Conservation (phyloP, 1,284 basidiomycete genomes). For the Caloboletus inedulis region DNA sequence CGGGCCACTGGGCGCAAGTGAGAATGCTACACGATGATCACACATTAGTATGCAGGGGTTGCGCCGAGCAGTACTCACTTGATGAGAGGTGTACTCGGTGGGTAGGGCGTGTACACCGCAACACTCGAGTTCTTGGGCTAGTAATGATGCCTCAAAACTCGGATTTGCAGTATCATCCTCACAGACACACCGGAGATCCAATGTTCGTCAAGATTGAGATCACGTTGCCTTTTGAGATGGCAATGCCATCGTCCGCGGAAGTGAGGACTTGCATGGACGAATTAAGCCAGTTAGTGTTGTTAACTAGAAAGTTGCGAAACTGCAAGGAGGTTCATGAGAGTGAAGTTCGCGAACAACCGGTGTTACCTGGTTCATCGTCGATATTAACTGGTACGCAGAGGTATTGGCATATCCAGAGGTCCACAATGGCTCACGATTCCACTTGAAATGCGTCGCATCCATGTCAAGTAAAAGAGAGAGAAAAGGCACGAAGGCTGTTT, state of each 20-base stretch:
- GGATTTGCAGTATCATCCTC: not conserved
- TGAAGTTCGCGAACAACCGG: not conserved
- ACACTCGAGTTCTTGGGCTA: slow-evolving; percentile 57
- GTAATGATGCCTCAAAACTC: not conserved
- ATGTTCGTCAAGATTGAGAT: slow-evolving; percentile 75
- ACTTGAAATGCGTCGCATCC: slow-evolving; percentile 33
- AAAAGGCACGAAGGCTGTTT: slow-evolving; percentile 16
- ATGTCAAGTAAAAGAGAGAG: not conserved
- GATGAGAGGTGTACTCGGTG: slow-evolving; percentile 42
- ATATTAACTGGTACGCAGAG: slow-evolving; percentile 56
- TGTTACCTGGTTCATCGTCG: slow-evolving; percentile 58
- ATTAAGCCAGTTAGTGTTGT: slow-evolving; percentile 58
- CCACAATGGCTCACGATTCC: slow-evolving; percentile 80
- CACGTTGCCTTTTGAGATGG: slow-evolving; percentile 69
- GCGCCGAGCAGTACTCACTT: slow-evolving; percentile 44
- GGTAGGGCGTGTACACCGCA: slow-evolving; percentile 53
- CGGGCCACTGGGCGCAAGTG: slow-evolving; percentile 60
- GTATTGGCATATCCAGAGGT: slow-evolving; percentile 64
- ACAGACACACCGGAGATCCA: slow-evolving; percentile 58
- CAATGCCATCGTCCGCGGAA: slow-evolving; percentile 56
- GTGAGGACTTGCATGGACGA: slow-evolving; percentile 57
- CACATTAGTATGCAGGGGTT: slow-evolving; percentile 2
- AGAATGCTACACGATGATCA: slow-evolving; percentile 44
- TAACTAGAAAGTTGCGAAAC: slow-evolving; percentile 71
- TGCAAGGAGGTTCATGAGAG: slow-evolving; percentile 22